Evolutionary conservation across 2,329 filamentous ascomycete genomes (phyloP), one percentile per base, ranked within the genome.

Genomic region (Verticillium tricorpus): DNA sequence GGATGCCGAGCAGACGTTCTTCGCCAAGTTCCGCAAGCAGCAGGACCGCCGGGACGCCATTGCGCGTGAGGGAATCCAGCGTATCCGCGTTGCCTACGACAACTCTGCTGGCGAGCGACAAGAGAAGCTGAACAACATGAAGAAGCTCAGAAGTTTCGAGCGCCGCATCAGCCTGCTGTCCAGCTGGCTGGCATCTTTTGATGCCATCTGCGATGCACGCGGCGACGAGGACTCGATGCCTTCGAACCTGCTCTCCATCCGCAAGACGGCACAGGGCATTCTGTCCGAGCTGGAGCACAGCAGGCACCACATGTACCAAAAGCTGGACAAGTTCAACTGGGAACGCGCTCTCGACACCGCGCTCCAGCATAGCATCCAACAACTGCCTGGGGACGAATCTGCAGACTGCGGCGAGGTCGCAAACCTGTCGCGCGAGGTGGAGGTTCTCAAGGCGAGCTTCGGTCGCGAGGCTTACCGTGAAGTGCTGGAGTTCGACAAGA

Each of bases 181-280:
- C 3, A 89, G 90, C 1, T 99, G 95, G 95, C 90, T 97, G 61
- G 91, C 90, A 1, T 92, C 93, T 2, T 99, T 98, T 69, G 94
- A 98, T 65, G 81, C 84, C 1, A 85, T 96, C 2, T 94, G 89
- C 67, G 91, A 92, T 45, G 82, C 82, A 57, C 83, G 88, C 19
- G 89, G 90, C 59, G 85, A 87, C 22, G 89, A 90, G 63, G 84
- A 88, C 15, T 77, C 83, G 0, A 87, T 89, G 83, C 86, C 93
- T 1, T 77, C 84, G 35, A 91, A 87, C 67, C 78, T 97, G 55
- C 75, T 82, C 2, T 85, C 90, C 0, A 91, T 98, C 79, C 88
- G 93, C 61, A 96, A 94, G 75, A 93, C 92, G 1, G 94, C 94
- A 0, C 87, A 92, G 61, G 95, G 94, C 1, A 93, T 98, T 52